Base-by-base conservation (phyloP, 2,329 filamentous ascomycete genomes). In the Akanthomyces dipterigenus region DNA sequence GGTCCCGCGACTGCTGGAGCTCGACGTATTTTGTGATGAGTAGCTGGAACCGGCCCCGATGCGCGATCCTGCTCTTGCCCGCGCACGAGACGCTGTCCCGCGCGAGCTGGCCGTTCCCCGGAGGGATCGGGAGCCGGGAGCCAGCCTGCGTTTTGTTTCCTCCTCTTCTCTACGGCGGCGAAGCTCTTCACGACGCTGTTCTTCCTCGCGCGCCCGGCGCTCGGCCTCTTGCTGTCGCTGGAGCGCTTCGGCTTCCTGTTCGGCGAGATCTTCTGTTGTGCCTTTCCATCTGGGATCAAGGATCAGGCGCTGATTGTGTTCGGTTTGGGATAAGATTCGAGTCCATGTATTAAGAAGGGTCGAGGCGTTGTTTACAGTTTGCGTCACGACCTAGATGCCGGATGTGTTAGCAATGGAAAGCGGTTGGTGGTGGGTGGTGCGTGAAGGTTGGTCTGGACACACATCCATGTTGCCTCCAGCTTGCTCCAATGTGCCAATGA, bases 341-440 rank as follows among this genome's bases (percentile, higher is more conserved):
- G 92, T 96, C 93, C 93, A 99, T 18, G 93, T 96, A 69, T 96
- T 92, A 36, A 99, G 86, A 16, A 99, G 83, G 1, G 89, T 90
- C 16, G 93, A 96, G 3, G 95, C 92, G 60, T 93, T 93, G 66
- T 84, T 83, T 46, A 98, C 92, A 3, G 95, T 97, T 64, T 84
- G 83, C 59, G 89, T 89, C 40, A 98, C 93, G 26, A 89, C 96
- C 89, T 67, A 51, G 53, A 43, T 43, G 22, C 60, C 31, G 62
- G 67, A 51, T 55, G 63, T 53, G 43, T 55, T 18, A 60, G 40
- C 24, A 59, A 49, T n/a, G 48, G 45, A 60, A 28, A 26, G 38
- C 6, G 31, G 8, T 34, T 34, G 31, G 11, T 34, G 8, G 45
- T 14, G 7, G 45, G 42, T 11, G 24, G 28, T 12, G 28, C 36